Base-by-base conservation (phyloP, 164 flowering plant genomes). In the Cinnamomum chago region DNA sequence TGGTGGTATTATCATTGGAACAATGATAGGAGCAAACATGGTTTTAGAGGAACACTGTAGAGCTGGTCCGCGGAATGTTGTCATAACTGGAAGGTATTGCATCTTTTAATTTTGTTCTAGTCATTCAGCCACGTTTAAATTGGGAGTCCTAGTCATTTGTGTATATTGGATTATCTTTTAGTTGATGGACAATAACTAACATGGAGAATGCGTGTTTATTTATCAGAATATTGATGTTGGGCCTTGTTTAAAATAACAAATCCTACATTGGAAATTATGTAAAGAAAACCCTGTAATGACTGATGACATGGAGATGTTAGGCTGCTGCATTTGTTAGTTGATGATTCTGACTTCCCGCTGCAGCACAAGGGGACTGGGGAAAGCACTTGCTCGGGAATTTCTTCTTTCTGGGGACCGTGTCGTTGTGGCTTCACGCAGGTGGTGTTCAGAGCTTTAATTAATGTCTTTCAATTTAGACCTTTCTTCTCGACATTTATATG, bases 381-480 rank as follows among this genome's bases (percentile, higher is more conserved):
- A 95, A 87, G 99, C 99, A 5, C 94, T 93, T 79, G 99, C 99
- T 72, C 85, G 97, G 58, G 98, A 95, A 79, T 95, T 95, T 80
- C 90, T 95, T 83, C 98, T 95, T 67, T 95, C 98, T 68, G 97
- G 98, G 75, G 99, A 95, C 74, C 88, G 88, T 40, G 99, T 95
- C 65, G 88, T 95, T 75, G 85, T 95, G 68, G 85, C 99, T 75
- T 93, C 99, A 55, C 96, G 99, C 81, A 89, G 97, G 98, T 95
- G 80, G 77, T 70, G 15, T 78, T 76, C 71, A 51, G 22, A 55
- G 20, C 27, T 71, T 71, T 55, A 3, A 3, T 55, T 55, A 3
- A 3, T 55, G 60, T 55, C 20, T 55, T 20, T 55, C n/a, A 15
- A 17, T 55, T 5, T 55, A 25, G 15, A 70, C 10, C n/a, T 1